Evolutionary conservation across 1,284 basidiomycete genomes (phyloP).

Genomic region (Cerrena zonata): DNA sequence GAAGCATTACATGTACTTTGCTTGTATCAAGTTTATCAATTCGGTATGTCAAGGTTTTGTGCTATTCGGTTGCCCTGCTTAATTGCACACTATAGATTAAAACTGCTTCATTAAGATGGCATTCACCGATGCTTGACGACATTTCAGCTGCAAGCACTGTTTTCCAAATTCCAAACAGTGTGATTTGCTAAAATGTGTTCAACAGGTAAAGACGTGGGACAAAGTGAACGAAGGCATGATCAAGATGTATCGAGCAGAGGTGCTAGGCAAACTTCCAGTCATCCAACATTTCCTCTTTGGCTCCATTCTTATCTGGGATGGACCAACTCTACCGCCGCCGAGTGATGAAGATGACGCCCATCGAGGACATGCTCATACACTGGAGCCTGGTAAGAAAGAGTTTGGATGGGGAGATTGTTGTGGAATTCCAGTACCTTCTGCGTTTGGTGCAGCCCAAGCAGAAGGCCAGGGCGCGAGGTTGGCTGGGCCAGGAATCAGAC

Average conservation of each 20-base stretch:
- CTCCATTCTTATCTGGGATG: conserved; percentile 71
- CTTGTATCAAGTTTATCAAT: conserved; percentile 95
- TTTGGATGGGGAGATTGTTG: conserved; percentile 91
- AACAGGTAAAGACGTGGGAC: conserved; percentile 87
- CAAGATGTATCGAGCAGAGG: conserved; percentile 97
- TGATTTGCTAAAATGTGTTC: background rate
- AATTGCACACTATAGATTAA: conserved; percentile 63
- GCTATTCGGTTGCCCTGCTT: background rate
- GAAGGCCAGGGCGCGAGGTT: conserved; percentile 38
- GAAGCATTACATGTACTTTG: conserved; percentile 93
- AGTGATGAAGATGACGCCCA: conserved; percentile 41
- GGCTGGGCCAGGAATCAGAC: conserved; percentile 61
- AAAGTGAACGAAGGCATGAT: conserved; percentile 98
- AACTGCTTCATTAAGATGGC: conserved; percentile 93
- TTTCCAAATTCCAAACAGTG: background rate
- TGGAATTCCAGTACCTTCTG: conserved; percentile 82
- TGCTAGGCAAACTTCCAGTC: conserved; percentile 91
- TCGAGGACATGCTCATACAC: conserved; percentile 55
- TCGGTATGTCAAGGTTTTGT: conserved; percentile 48
- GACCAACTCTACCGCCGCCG: conserved; percentile 41
- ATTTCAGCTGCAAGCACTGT: conserved; percentile 73
- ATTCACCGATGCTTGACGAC: conserved; percentile 98
- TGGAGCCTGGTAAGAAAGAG: conserved; percentile 42
- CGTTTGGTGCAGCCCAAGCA: conserved; percentile 68
- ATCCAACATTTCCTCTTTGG: conserved; percentile 97